phyloP scores from a whole-genome alignment of 192 early-diverging fungal species.

The Mortierella antarctica region DNA sequence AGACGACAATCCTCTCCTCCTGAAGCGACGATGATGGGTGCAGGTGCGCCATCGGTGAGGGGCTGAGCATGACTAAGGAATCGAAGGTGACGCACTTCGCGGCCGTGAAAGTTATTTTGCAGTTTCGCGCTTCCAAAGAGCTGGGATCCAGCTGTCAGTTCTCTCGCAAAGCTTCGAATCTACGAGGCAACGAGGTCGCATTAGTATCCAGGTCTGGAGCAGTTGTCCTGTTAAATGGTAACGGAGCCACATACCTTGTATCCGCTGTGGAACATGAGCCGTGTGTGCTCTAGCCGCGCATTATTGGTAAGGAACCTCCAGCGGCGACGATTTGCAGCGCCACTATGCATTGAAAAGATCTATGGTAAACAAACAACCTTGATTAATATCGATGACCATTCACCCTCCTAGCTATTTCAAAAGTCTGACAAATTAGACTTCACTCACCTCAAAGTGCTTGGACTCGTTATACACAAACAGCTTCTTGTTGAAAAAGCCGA shows the following conservation, averaged over 20 bases:
- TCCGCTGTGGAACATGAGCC: slow-evolving; percentile 71
- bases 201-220: neutral
- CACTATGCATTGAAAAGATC: slow-evolving; percentile 76
- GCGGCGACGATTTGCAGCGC: slow-evolving; percentile 71
- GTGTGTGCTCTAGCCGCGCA: slow-evolving; percentile 57
- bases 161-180: slow-evolving; percentile 59
- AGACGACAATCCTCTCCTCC: slow-evolving; percentile 68
- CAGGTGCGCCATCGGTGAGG: slow-evolving; percentile 7
- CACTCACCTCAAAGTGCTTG: slow-evolving; percentile 68
- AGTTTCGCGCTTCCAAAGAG: slow-evolving; percentile 67
- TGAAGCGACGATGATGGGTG: slow-evolving; percentile 63
- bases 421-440: neutral
- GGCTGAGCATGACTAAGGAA: slow-evolving; percentile 52
- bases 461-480: slow-evolving; percentile 78
- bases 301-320: slow-evolving; percentile 75
- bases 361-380: neutral
- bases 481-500: slow-evolving; percentile 80
- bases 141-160: slow-evolving; percentile 50
- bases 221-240: neutral
- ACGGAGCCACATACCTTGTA: slow-evolving; percentile 49
- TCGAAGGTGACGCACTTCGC: slow-evolving; percentile 68
- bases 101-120: slow-evolving; percentile 70
- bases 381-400: neutral
- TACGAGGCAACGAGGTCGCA: neutral
- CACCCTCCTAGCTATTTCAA: neutral